Evolutionary conservation across 2,329 filamentous ascomycete species (phyloP), one percentile per base, ranked within the genome.

Genomic region (Cercospora beticola): DNA sequence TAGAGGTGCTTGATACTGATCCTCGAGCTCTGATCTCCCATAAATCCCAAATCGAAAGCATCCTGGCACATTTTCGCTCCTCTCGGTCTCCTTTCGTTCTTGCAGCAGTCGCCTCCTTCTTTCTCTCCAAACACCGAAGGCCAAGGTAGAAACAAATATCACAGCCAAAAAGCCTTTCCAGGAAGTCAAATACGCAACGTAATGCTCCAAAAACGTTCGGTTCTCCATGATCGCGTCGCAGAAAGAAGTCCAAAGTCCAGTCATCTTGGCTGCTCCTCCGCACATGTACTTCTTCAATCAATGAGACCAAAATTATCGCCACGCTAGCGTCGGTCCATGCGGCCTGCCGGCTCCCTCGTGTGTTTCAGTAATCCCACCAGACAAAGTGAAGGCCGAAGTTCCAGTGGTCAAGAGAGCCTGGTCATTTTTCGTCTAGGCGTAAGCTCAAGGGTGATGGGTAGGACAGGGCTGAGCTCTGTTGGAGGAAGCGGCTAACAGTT

Each of bases 21-120:
- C 69, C 6, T 72, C 59, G n/a, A 77, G 69, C 49, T 76, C 76
- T 40, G 71, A 76, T 54, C 57, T 65, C 9, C 33, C 62, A 31
- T 65, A 65, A 14, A 59, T 21, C 18, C 62, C 62, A 3, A 43
- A 58, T 12, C 62, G 62, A 46, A 65, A 65, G 54, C 62, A 65
- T 12, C 62, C 62, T 4, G n/a, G 14, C 10, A 65, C 62, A 21
- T 30, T 23, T 1, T 59, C 62, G 4, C 18, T 49, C 5, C 16
- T 26, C 23, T 49, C 31, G 8, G 2, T 14, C n/a, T 36, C 31
- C 49, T 28, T 23, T 7, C 28, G 31, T 33, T 59, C 56, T 59
- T 14, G 54, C n/a, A 54, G 9, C 14, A 58, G 40, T 8, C 62
- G 52, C 28, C 54, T 59, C 54, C 28, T 23, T 59, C 62, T 65